A percentile compares a stretch with the other conserved stretches of the same genome.
These are phyloP conservation scores for Tephrocybe rancida DNA, from an alignment of 768 basidiomycete genomes.

Conservation along the genomic window DNA sequence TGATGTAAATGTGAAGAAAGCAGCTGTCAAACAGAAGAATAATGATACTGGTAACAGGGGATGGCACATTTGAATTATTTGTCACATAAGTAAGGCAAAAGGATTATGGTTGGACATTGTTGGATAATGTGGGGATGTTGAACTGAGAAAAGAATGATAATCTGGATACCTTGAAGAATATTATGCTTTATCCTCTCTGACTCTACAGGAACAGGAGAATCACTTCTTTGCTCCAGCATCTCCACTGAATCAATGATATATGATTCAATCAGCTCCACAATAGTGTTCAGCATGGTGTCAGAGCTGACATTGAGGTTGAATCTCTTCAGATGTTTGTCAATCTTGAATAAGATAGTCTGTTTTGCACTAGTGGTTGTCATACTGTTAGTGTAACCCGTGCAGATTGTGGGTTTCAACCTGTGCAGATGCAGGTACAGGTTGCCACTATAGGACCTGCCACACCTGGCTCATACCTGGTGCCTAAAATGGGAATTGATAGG, in stretches of 20 bases:
- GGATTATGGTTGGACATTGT: too few relatives aligned
- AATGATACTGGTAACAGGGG: too few relatives aligned
- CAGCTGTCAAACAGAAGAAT: too few relatives aligned
- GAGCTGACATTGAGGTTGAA: too few relatives aligned
- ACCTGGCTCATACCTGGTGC: neutral
- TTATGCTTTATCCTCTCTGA: neutral
- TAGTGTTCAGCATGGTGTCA: too few relatives aligned
- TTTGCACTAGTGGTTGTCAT: too few relatives aligned
- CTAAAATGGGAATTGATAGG: neutral
- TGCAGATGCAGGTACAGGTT: neutral
- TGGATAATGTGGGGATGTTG: too few relatives aligned
- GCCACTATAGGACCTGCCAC: neutral
- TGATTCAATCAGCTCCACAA: neutral
- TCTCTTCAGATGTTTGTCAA: too few relatives aligned
- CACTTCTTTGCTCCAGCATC: neutral
- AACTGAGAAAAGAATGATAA: too few relatives aligned
- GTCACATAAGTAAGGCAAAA: too few relatives aligned
- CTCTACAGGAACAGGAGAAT: neutral
- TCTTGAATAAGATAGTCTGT: too few relatives aligned
- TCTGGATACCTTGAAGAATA: neutral
- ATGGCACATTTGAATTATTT: too few relatives aligned
- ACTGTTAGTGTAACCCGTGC: neutral
- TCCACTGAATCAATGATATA: neutral
- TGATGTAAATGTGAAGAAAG: neutral
- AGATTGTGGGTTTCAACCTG: neutral